Percentiles rank a stretch among this genome's conserved stretches.
Evolutionary conservation across 2,329 filamentous ascomycete genomes (phyloP).

Genomic region (Alternaria infectoria): DNA sequence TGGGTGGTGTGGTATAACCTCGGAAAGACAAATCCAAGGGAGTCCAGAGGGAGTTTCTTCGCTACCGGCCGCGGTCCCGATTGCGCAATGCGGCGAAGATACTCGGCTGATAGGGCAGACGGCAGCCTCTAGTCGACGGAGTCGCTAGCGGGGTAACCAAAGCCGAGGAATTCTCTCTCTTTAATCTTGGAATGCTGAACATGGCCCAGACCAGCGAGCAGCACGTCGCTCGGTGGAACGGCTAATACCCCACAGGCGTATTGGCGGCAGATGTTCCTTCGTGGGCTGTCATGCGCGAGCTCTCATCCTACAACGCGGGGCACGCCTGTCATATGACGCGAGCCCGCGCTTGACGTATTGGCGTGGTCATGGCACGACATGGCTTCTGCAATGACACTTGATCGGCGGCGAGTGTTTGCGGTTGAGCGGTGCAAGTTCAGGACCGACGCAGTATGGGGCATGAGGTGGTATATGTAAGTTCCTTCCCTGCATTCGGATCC

Average conservation of each 20-base stretch:
- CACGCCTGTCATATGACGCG: constrained; percentile 15
- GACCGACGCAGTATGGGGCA: background rate
- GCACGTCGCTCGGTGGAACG: constrained; percentile 18
- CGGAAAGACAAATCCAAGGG: constrained; percentile 25
- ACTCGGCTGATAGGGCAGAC: constrained; percentile 16
- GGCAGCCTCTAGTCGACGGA: constrained; percentile 12
- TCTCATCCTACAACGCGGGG: constrained; percentile 17
- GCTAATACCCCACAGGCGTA: constrained; percentile 18
- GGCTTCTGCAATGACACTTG: background rate
- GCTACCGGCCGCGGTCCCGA: constrained; percentile 36
- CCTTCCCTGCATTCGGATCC: constrained; percentile 6
- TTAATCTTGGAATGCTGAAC: constrained; percentile 16
- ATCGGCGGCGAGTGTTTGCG: background rate
- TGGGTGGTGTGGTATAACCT: constrained; percentile 31
- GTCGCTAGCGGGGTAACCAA: constrained; percentile 39
- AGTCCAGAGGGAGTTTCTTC: constrained; percentile 18
- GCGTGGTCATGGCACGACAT: background rate
- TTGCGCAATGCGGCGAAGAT: constrained; percentile 17
- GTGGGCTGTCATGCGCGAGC: constrained; percentile 13
- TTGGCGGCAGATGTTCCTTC: constrained; percentile 13
- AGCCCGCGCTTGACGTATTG: background rate
- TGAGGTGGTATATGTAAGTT: background rate
- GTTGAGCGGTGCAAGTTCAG: background rate
- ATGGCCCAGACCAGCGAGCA: constrained; percentile 14
- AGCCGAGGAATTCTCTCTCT: constrained; percentile 30